A percentile compares a stretch with the other conserved stretches of the same genome.
Evolutionary conservation across 257 asterid genomes (phyloP).

Genomic region (Ilex aquifolium): DNA sequence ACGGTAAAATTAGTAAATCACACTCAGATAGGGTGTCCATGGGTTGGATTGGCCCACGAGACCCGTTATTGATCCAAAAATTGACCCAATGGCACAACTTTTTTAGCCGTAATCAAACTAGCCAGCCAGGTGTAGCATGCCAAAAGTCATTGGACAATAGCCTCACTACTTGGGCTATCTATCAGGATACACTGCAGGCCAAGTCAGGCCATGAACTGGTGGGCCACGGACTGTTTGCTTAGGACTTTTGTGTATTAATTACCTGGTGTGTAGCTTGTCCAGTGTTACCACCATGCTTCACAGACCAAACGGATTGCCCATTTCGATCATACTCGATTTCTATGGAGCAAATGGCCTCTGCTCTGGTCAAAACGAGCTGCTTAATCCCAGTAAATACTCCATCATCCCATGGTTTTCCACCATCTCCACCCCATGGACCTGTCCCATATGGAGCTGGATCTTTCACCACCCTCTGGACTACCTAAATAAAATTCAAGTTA

Average conservation of each 20-base stretch:
- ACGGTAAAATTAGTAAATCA: too few species aligned
- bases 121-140: too few species aligned
- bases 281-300: constrained; percentile 58
- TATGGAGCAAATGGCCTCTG: constrained; percentile 41
- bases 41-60: too few species aligned
- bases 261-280: constrained; percentile 53
- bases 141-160: too few species aligned
- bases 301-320: constrained; percentile 86
- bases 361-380: constrained; percentile 51
- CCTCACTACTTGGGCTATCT: too few species aligned
- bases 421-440: constrained; percentile 95
- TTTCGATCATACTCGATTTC: constrained; percentile 82
- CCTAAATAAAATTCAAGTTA: constrained; percentile 21
- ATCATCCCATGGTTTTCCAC: constrained; percentile 88
- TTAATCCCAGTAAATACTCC: constrained; percentile 77
- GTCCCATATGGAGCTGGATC: constrained; percentile 71
- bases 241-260: background rate
- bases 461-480: constrained; percentile 33
- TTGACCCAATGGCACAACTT: too few species aligned
- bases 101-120: too few species aligned
- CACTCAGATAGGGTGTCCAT: too few species aligned
- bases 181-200: too few species aligned
- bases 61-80: too few species aligned
- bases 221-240: too few species aligned
- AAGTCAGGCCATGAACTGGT: too few species aligned